These are phyloP conservation scores for Coemansia biformis DNA, from an alignment of 192 early-diverging fungal genomes.

Conservation along the genomic window DNA sequence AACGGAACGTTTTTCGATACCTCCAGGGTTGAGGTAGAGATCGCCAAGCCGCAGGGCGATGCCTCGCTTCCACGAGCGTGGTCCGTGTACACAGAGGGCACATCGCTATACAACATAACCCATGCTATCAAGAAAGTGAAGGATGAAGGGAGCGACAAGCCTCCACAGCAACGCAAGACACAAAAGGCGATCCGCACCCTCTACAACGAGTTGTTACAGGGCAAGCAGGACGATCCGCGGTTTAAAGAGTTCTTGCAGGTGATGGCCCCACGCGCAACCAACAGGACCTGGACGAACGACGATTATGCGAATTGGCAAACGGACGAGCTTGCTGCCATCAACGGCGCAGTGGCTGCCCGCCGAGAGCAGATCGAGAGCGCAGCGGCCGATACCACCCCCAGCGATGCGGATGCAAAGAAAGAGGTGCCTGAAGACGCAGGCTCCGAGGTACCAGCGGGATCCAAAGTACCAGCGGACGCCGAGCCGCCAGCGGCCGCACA, in stretches of 20 bases:
- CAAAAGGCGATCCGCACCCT: constrained; percentile 33
- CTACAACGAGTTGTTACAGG: constrained; percentile 43
- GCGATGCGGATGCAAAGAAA: neutral
- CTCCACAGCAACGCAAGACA: constrained; percentile 23
- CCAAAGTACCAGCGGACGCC: no score
- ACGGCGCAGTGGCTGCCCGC: constrained; percentile 31
- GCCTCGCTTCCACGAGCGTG: constrained; percentile 78
- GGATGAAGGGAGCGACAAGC: constrained; percentile 7
- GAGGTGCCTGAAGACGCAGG: no score
- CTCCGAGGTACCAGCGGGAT: no score
- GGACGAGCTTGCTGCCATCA: constrained; percentile 33
- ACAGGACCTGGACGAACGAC: constrained; percentile 90
- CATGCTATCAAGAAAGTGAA: constrained; percentile 14
- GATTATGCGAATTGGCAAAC: constrained; percentile 54
- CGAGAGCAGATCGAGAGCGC: constrained; percentile 40
- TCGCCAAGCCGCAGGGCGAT: constrained; percentile 85
- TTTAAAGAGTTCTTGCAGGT: constrained; percentile 87
- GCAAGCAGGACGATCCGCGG: constrained; percentile 69
- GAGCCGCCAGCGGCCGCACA: neutral
- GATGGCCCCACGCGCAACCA: constrained; percentile 73
- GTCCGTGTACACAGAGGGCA: constrained; percentile 82
- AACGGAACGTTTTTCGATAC: constrained; percentile 92
- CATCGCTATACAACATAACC: constrained; percentile 61
- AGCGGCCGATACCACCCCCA: constrained; percentile 21
- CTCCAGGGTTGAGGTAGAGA: constrained; percentile 77